Percentiles rank a stretch among this genome's conserved stretches.
phyloP scores from a whole-genome alignment of 192 early-diverging fungal species.

The Coemansia sp. region DNA sequence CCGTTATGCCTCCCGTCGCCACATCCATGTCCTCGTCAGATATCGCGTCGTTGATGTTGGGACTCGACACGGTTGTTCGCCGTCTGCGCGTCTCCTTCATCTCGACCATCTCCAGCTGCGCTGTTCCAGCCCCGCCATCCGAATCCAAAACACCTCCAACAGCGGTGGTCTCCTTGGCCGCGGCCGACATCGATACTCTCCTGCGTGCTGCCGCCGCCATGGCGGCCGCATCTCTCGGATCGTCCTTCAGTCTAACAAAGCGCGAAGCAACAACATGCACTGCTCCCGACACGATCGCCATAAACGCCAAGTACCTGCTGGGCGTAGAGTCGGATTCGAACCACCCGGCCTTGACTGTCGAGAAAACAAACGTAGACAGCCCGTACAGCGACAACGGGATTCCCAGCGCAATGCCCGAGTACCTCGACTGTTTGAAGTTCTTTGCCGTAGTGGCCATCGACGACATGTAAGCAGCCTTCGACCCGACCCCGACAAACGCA shows the following conservation, averaged over 20 bases:
- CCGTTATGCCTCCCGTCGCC: not conserved
- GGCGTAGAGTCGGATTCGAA: slow-evolving; percentile 55
- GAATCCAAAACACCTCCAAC: not conserved
- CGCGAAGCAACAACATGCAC: slow-evolving; percentile 53
- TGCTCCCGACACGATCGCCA: slow-evolving; percentile 52
- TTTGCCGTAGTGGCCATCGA: slow-evolving; percentile 62
- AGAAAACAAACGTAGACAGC: slow-evolving; percentile 64
- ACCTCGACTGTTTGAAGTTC: slow-evolving; percentile 56
- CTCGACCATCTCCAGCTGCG: slow-evolving; percentile 27
- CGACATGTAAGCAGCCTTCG: slow-evolving; percentile 64
- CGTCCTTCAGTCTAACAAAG: slow-evolving; percentile 29
- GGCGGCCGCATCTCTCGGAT: slow-evolving; percentile 5
- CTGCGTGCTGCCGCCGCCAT: slow-evolving; percentile 14
- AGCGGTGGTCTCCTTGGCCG: not conserved
- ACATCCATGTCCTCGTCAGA: not conserved
- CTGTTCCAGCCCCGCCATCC: not conserved
- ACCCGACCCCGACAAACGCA: slow-evolving; percentile 60
- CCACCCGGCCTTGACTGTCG: slow-evolving; percentile 57
- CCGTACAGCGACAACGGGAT: slow-evolving; percentile 62
- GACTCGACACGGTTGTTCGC: slow-evolving; percentile 29
- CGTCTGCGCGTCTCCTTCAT: slow-evolving; percentile 43
- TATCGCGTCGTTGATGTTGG: not conserved
- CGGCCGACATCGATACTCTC: slow-evolving; percentile 16
- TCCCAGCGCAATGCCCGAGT: slow-evolving; percentile 62
- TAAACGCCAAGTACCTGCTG: slow-evolving; percentile 54